These are phyloP conservation scores for Lactifluus rugatus DNA, from an alignment of 768 basidiomycete species.

Conservation along the genomic window DNA sequence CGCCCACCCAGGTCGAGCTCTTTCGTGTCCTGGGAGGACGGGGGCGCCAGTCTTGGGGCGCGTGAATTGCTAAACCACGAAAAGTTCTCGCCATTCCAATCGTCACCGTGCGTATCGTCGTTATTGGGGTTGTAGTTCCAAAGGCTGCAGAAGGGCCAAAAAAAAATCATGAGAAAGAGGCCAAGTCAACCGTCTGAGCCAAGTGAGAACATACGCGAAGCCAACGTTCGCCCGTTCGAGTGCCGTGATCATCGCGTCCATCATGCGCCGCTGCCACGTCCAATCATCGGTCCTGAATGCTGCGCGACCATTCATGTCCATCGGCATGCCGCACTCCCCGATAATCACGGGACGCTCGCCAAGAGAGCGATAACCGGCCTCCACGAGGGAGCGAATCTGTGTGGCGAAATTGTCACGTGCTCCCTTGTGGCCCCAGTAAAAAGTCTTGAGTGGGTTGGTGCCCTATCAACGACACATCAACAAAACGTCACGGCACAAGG, in stretches of 20 bases:
- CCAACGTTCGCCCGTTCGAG: constrained; percentile 69
- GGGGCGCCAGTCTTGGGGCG: constrained; percentile 32
- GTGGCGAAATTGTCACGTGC: constrained; percentile 72
- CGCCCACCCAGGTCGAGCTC: constrained; percentile 77
- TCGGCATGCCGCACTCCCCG: constrained; percentile 91
- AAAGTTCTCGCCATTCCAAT: constrained; percentile 97
- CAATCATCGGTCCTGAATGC: constrained; percentile 70
- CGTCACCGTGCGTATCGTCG: constrained; percentile 65
- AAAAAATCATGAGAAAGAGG: not conserved
- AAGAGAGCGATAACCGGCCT: constrained; percentile 54
- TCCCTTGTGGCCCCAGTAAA: constrained; percentile 83
- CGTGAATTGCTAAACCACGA: constrained; percentile 75
- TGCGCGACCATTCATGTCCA: constrained; percentile 69
- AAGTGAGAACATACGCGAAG: constrained; percentile 60
- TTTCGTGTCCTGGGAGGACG: constrained; percentile 50
- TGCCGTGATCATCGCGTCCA: constrained; percentile 85
- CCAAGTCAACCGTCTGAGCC: not conserved
- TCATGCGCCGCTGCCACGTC: constrained; percentile 79
- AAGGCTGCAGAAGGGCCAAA: constrained; percentile 39
- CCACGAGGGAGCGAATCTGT: constrained; percentile 74
- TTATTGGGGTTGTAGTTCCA: constrained; percentile 96
- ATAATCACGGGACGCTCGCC: constrained; percentile 80
- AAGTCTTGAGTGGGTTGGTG: constrained; percentile 67
- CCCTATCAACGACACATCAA: constrained; percentile 42
- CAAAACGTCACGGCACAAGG: not conserved